These are phyloP conservation scores for Bodo saltans DNA, from an alignment of 78 protist genomes.

Conservation along the genomic window DNA sequence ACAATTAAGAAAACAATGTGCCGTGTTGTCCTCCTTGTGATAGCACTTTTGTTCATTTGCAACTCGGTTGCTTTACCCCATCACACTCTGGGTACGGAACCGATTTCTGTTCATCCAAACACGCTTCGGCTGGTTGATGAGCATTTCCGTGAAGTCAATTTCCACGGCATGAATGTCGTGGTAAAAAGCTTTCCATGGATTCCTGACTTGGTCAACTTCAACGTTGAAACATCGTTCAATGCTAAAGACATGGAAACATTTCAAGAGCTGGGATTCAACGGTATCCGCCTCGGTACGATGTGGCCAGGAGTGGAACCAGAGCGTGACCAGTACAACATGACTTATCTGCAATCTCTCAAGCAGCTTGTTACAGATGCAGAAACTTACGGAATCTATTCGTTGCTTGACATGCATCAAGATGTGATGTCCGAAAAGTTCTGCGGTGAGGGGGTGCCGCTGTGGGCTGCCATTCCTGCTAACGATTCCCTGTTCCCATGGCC, in stretches of 20 bases:
- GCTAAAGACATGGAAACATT: conserved; percentile 42
- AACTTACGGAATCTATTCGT: conserved; percentile 44
- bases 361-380: conserved; percentile 35
- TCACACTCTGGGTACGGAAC: too few relatives aligned
- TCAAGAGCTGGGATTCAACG: conserved; percentile 56
- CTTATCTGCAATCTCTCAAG: conserved; percentile 51
- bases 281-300: conserved; percentile 64
- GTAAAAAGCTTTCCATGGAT: conserved; percentile 61
- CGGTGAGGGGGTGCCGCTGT: conserved; percentile 67
- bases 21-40: too few relatives aligned
- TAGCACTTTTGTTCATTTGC: too few relatives aligned
- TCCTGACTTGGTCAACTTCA: conserved; percentile 42
- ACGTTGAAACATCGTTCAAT: conserved; percentile 46
- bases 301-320: conserved; percentile 77
- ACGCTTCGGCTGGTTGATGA: conserved; percentile 52
- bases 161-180: conserved; percentile 79
- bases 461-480: conserved; percentile 38
- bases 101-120: too few relatives aligned
- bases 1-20: too few relatives aligned
- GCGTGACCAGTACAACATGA: conserved; percentile 37
- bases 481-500: conserved; percentile 5
- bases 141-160: conserved; percentile 50
- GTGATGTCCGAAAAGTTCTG: conserved; percentile 55
- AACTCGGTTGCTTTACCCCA: too few relatives aligned
- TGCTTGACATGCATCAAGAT: conserved; percentile 79